Base-by-base conservation (phyloP, 805 yeast species). In the Candida cerambycidarum region DNA sequence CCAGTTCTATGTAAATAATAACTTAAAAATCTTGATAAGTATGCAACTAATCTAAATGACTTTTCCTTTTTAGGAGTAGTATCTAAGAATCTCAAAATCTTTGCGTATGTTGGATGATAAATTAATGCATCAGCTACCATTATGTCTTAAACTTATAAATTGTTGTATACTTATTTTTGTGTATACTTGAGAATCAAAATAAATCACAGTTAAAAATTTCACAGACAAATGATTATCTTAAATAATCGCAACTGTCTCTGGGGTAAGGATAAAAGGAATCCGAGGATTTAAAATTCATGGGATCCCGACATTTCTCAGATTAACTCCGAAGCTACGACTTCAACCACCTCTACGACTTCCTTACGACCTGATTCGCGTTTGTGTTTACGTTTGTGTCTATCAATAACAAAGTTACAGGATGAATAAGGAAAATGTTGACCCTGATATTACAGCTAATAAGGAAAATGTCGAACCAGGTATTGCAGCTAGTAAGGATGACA, bases 1-100 rank as follows among this genome's bases (percentile, higher is more conserved):
- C 87, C 88, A 51, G 71, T 66, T 53, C 82, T 76, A 35, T 72
- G 71, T 39, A 78, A 71, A 58, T 81, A 79, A 61, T 70, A 84
- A 13, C 85, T 69, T 34, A 88, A 63, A 61, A 90, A 85, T 46
- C 95, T 73, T 10, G 88, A 77, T 51, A 86, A 73, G 67, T 90
- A 90, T 52, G 92, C 96, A 37, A 87, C 75, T 42, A 85, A 66
- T 53, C 97, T 82, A 56, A 86, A 73, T 11, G 82, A 62, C 69
- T 89, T 89, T 59, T 89, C 97, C 53, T 96, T 76, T 45, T 92
- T 92, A 31, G 82, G 71, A 13, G 83, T 71, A 38, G 79, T 64
- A 56, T 85, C 89, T 48, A 85, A 68, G 58, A 82, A 83, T 55
- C 70, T 76, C 61, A 85, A 67, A 29, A 83, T 60, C 52, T 79